These are phyloP conservation scores for Rachicladosporium sp. DNA, from an alignment of 2,329 filamentous ascomycete genomes.

Conservation along the genomic window DNA sequence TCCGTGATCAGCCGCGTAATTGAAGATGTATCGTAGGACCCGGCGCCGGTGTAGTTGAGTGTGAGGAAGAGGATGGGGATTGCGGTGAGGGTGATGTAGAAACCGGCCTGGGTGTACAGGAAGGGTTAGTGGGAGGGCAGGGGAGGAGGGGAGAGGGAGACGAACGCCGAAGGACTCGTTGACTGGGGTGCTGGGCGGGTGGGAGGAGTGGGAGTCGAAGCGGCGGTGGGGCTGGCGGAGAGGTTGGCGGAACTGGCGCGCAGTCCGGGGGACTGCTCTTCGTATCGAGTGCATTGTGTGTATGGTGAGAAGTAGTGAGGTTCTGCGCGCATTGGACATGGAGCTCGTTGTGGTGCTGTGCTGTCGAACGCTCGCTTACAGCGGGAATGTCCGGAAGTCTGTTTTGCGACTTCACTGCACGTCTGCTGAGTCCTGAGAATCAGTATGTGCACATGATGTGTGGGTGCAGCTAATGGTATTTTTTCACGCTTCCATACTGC, in stretches of 20 bases:
- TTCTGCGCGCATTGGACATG: constrained; percentile 1
- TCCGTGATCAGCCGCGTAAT: constrained; percentile 44
- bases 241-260: constrained; percentile 24
- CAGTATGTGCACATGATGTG: too few relatives aligned
- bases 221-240: constrained; percentile 29
- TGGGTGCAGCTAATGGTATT: too few relatives aligned
- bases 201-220: constrained; percentile 23
- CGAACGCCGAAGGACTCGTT: constrained; percentile 41
- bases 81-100: constrained; percentile 34
- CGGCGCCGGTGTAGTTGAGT: constrained; percentile 30
- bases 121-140: background rate
- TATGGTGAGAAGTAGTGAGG: constrained; percentile 10
- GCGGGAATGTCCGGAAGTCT: constrained; percentile 2
- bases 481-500: too few relatives aligned
- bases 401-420: constrained; percentile 1
- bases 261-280: constrained; percentile 31
- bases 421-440: too few relatives aligned
- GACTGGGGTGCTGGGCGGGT: constrained; percentile 14
- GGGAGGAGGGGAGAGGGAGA: background rate
- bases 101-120: constrained; percentile 27
- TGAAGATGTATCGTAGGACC: constrained; percentile 26
- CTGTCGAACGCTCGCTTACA: constrained; percentile 3
- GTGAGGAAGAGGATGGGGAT: constrained; percentile 32
- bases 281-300: constrained; percentile 33
- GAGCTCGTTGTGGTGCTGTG: constrained; percentile 1